These are phyloP conservation scores for Nematocida ironsii DNA, from an alignment of 371 early-diverging fungal genomes.

Conservation along the genomic window DNA sequence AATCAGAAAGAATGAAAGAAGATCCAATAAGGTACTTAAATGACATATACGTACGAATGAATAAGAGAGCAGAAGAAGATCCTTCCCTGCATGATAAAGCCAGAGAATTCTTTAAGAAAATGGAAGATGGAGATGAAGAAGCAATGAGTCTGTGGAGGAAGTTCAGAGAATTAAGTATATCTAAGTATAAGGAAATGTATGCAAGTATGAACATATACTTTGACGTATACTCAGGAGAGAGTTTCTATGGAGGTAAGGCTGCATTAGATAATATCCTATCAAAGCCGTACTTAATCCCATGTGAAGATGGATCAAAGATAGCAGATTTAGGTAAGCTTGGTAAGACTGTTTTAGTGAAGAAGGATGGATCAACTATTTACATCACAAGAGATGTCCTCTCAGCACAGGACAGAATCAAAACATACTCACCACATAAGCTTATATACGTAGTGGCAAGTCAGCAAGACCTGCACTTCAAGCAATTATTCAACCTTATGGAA, in stretches of 20 bases:
- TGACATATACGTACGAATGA: slow-evolving; percentile 88
- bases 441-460: slow-evolving; percentile 89
- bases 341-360: slow-evolving; percentile 78
- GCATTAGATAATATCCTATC: slow-evolving; percentile 73
- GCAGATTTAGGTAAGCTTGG: slow-evolving; percentile 64
- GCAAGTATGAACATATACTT: slow-evolving; percentile 85
- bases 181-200: slow-evolving; percentile 86
- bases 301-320: slow-evolving; percentile 67
- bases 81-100: slow-evolving; percentile 79
- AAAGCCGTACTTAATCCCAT: slow-evolving; percentile 72
- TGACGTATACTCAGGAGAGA: slow-evolving; percentile 96
- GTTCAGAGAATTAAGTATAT: slow-evolving; percentile 86
- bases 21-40: slow-evolving; percentile 89
- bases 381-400: slow-evolving; percentile 96
- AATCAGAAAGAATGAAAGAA: slow-evolving; percentile 72
- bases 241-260: slow-evolving; percentile 77
- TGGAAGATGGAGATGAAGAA: slow-evolving; percentile 89
- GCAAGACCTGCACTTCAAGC: slow-evolving; percentile 89
- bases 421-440: slow-evolving; percentile 84
- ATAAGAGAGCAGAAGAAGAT: slow-evolving; percentile 75
- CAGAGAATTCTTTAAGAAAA: slow-evolving; percentile 85
- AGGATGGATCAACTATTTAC: slow-evolving; percentile 91
- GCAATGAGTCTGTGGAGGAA: slow-evolving; percentile 81
- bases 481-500: slow-evolving; percentile 86
- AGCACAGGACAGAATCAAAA: slow-evolving; percentile 82